Evolutionary conservation across 139 green algal genomes (phyloP), one percentile per base, ranked within the genome.

Genomic region (Picochlorum sp.): DNA sequence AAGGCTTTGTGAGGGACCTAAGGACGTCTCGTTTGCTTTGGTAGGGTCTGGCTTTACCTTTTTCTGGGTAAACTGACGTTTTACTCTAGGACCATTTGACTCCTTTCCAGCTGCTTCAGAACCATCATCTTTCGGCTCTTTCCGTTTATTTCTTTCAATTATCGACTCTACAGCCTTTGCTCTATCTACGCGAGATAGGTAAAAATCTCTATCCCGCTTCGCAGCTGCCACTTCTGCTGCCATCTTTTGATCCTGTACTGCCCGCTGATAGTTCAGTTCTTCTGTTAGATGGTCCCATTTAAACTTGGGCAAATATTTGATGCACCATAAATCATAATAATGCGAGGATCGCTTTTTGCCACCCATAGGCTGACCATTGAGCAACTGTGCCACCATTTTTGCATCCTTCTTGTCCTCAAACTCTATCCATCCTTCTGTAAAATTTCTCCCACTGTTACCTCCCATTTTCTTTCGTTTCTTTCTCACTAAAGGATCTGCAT

Each of bases 261-360:
- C 78, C 25, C 75, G 72, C 51, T 84, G 72, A 47, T 83, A 81
- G 26, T 84, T 75, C 33, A 97, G 91, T 60, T 97, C 89, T 61
- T 96, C 89, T 18, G 85, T 97, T 2, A 97, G 69, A 39, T 95
- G 70, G 57, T 97, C 89, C 85, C 89, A 97, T 64, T 95, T 95
- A 72, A 96, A 97, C 37, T 91, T 89, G 8, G 82, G 76, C 18
- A 97, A 77, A 68, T 96, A 97, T 73, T 95, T 95, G 13, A 96
- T 70, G 47, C 50, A 78, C 90, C 90, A 97, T 5, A 97, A 82
- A 73, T 97, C 90, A 57, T 82, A 94, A 57, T 84, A 76, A 76
- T 96, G 90, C 3, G 79, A 77, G 24, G 68, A 85, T 24, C 86
- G 77, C 26, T 73, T 61, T 61, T 83, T 86, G 56, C 90, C 89